phyloP scores from a whole-genome alignment of 495 filamentous ascomycete species.

The Podospora comata region DNA sequence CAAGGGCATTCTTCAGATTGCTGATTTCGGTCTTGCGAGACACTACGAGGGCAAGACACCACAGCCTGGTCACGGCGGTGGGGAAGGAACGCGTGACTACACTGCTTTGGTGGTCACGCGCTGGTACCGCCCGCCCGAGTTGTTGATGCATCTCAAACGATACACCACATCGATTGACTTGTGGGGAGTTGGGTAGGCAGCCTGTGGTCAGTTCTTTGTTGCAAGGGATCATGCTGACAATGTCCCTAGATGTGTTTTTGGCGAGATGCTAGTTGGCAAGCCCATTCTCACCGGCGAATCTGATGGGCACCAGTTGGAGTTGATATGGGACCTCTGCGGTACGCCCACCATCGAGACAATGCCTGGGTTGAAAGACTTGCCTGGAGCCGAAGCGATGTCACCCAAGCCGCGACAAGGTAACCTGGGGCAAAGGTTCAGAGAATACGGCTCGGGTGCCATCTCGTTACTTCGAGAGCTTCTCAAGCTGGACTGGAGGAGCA shows the following conservation, averaged over 20 bases:
- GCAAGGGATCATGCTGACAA: slow-evolving; percentile 28
- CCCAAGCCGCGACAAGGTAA: slow-evolving; percentile 63
- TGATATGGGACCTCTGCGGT: slow-evolving; percentile 92
- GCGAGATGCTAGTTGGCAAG: slow-evolving; percentile 94
- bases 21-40: slow-evolving; percentile 92
- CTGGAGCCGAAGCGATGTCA: slow-evolving; percentile 72
- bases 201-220: background rate
- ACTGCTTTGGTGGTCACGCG: slow-evolving; percentile 92
- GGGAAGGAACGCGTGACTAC: slow-evolving; percentile 85
- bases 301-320: slow-evolving; percentile 82
- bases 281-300: slow-evolving; percentile 88
- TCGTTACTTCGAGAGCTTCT: slow-evolving; percentile 79
- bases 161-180: slow-evolving; percentile 97
- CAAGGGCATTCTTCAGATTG: slow-evolving; percentile 88
- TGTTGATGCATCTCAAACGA: slow-evolving; percentile 76
- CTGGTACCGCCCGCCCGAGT: slow-evolving; percentile 95
- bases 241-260: slow-evolving; percentile 80
- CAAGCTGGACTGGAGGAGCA: slow-evolving; percentile 79
- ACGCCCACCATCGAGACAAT: slow-evolving; percentile 87
- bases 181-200: slow-evolving; percentile 89
- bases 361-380: slow-evolving; percentile 82
- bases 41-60: slow-evolving; percentile 88
- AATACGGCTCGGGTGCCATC: slow-evolving; percentile 61
- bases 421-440: slow-evolving; percentile 66
- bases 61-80: slow-evolving; percentile 72